Conservation (phyloP, 1,139 yeast species). For the Sugiyamaella paludigena region DNA sequence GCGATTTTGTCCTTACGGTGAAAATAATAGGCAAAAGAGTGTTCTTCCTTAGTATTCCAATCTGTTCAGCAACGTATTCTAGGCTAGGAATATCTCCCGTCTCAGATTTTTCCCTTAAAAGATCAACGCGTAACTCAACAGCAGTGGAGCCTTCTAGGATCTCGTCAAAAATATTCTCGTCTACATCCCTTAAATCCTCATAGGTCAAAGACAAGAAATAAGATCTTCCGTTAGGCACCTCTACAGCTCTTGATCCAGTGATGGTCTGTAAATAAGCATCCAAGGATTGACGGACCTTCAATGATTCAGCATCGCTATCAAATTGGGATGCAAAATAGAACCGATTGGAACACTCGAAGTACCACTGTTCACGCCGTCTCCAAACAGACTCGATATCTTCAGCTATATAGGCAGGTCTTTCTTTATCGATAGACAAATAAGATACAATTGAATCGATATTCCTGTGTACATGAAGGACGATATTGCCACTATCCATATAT, state of each 20-base stretch:
- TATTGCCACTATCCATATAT: constrained; percentile 58
- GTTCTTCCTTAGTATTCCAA: constrained; percentile 54
- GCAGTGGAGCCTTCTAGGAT: constrained; percentile 70
- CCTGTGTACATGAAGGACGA: constrained; percentile 88
- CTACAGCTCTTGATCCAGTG: constrained; percentile 51
- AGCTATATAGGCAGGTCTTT: constrained; percentile 76
- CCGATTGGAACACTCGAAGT: constrained; percentile 74
- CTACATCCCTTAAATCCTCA: constrained; percentile 40
- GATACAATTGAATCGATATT: constrained; percentile 76
- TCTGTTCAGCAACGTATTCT: constrained; percentile 65
- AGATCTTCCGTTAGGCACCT: constrained; percentile 56
- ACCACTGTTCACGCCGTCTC: constrained; percentile 77
- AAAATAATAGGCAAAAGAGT: constrained; percentile 75
- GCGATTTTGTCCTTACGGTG: constrained; percentile 73
- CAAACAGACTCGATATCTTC: constrained; percentile 82
- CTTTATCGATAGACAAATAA: constrained; percentile 70
- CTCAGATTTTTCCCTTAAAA: constrained; percentile 50
- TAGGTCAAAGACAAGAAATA: constrained; percentile 73
- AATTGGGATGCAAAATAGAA: constrained; percentile 79
- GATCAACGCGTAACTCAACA: constrained; percentile 79
- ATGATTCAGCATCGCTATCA: constrained; percentile 52
- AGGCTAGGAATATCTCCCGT: constrained; percentile 29
- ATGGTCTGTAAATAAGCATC: constrained; percentile 57
- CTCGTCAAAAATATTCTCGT: constrained; percentile 47
- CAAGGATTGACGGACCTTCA: constrained; percentile 58